Conservation (phyloP, 345 rosid genomes). For the Rhodamnia rubescens region DNA sequence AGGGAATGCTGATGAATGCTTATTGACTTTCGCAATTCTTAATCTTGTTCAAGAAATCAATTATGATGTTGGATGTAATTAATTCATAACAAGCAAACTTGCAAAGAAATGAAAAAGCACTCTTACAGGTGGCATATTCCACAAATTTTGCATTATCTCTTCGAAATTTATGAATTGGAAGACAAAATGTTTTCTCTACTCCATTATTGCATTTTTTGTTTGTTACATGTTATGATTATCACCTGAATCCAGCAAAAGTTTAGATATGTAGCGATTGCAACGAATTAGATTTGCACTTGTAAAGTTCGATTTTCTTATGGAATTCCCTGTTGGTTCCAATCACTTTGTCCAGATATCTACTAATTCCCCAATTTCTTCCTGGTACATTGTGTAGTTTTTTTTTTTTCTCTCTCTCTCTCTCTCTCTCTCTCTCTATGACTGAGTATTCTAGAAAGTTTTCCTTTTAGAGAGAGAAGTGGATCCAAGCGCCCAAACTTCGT, state of each 20-base stretch:
- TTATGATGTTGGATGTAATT: not conserved
- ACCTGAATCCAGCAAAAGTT: not conserved
- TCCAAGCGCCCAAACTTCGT: not conserved
- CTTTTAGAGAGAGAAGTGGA: not conserved
- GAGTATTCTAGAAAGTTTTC: not conserved
- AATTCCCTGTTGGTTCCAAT: not conserved
- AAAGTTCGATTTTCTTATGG: not conserved
- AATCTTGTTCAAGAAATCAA: not conserved
- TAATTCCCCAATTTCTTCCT: not conserved
- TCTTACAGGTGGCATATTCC: not conserved
- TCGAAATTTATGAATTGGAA: not conserved
- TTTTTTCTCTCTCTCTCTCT: not conserved
- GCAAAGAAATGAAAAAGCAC: not conserved
- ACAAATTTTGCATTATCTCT: not conserved
- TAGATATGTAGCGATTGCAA: not conserved
- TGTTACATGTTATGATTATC: not conserved
- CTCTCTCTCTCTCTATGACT: not conserved
- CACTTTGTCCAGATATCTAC: not conserved
- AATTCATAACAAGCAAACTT: not conserved
- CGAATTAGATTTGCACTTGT: not conserved
- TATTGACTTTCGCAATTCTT: not conserved
- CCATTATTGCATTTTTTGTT: not conserved
- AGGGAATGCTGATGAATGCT: not conserved
- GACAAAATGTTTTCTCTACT: not conserved
- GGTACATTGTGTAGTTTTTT: not conserved